These are phyloP conservation scores for Fusarium drepaniforme DNA, from an alignment of 2,329 filamentous ascomycete species.

Conservation along the genomic window DNA sequence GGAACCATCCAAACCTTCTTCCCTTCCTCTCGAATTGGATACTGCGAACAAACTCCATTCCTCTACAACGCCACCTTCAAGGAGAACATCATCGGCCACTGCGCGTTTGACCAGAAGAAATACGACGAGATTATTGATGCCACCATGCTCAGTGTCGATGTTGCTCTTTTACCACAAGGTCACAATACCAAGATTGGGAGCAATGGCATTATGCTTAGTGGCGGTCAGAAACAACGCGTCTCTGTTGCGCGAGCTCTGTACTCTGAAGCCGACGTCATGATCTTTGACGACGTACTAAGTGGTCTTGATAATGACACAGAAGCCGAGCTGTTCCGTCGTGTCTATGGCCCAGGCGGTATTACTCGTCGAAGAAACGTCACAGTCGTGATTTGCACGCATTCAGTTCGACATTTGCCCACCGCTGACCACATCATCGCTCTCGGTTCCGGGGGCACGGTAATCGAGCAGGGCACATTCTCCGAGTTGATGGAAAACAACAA, in stretches of 20 bases:
- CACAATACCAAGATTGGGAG: constrained; percentile 55
- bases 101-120: constrained; percentile 43
- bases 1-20: constrained; percentile 31
- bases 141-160: constrained; percentile 48
- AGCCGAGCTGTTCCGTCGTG: constrained; percentile 54
- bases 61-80: constrained; percentile 52
- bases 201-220: constrained; percentile 56
- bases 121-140: constrained; percentile 53
- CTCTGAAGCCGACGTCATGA: constrained; percentile 51
- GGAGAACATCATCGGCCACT: constrained; percentile 54
- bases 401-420: constrained; percentile 46
- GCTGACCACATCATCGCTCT: constrained; percentile 63
- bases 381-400: constrained; percentile 55
- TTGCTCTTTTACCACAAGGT: constrained; percentile 48
- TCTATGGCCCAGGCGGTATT: constrained; percentile 57
- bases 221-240: constrained; percentile 55
- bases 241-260: constrained; percentile 60
- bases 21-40: constrained; percentile 40
- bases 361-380: constrained; percentile 53
- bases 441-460: constrained; percentile 52
- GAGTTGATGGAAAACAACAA: constrained; percentile 48
- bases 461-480: constrained; percentile 54
- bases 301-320: constrained; percentile 60
- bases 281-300: constrained; percentile 61
- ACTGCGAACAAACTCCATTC: constrained; percentile 50